A percentile compares a stretch with the other conserved stretches of the same genome.
Evolutionary conservation across 169 alveolate species (phyloP).

Genomic region (Hammondia hammondi): DNA sequence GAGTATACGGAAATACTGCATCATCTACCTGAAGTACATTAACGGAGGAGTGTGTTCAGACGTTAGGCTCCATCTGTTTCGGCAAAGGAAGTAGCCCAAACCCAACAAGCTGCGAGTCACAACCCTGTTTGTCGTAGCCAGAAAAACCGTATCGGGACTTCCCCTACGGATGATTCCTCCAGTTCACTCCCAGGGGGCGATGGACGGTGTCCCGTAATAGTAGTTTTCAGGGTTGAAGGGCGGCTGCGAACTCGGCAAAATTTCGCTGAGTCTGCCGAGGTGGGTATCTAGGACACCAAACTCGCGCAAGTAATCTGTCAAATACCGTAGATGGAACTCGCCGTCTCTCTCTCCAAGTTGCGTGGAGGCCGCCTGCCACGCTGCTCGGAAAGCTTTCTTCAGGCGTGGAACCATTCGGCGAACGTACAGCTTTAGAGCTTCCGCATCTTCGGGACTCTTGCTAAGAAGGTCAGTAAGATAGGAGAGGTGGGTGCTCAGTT

Average conservation of each 20-base stretch:
- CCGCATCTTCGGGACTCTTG: background rate
- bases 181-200: background rate
- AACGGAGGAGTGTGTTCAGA: no score
- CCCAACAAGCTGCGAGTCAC: no score
- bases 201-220: constrained; percentile 14
- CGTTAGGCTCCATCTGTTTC: no score
- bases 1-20: no score
- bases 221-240: constrained; percentile 6
- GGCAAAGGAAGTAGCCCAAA: no score
- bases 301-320: constrained; percentile 12
- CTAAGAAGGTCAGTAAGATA: background rate
- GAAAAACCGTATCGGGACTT: no score
- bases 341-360: background rate
- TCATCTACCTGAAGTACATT: no score
- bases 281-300: background rate
- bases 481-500: background rate
- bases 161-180: no score
- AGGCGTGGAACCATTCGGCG: constrained; percentile 17
- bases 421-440: background rate
- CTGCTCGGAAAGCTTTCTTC: background rate
- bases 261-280: background rate
- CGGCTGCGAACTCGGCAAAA: background rate
- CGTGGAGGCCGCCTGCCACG: constrained; percentile 1
- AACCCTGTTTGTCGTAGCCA: no score
- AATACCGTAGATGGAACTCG: background rate